A percentile compares a stretch with the other conserved stretches of the same genome.
These are phyloP conservation scores for Pichia insulana DNA, from an alignment of 805 yeast species.

Conservation along the genomic window DNA sequence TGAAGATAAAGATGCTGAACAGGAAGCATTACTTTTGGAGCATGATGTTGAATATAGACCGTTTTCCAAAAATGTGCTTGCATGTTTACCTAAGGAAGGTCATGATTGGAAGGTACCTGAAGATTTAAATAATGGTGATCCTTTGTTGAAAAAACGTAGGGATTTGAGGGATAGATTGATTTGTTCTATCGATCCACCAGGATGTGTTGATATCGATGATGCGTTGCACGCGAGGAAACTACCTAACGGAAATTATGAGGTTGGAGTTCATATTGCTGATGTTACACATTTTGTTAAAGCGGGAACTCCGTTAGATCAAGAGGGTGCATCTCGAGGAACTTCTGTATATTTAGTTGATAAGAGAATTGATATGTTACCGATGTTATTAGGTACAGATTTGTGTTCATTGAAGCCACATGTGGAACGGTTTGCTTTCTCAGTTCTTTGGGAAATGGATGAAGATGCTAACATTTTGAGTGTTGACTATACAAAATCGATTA, in stretches of 20 bases:
- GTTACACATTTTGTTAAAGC: constrained; percentile 96
- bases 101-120: constrained; percentile 87
- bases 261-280: constrained; percentile 98
- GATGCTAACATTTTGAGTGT: constrained; percentile 78
- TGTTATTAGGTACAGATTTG: constrained; percentile 87
- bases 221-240: constrained; percentile 82
- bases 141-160: constrained; percentile 50
- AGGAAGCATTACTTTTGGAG: constrained; percentile 86
- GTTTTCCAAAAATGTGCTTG: constrained; percentile 83
- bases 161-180: constrained; percentile 85
- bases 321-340: constrained; percentile 96
- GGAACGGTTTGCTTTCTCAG: constrained; percentile 92
- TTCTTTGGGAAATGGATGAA: constrained; percentile 87
- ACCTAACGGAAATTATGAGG: constrained; percentile 92
- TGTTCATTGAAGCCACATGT: constrained; percentile 94
- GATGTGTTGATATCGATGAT: constrained; percentile 97
- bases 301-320: constrained; percentile 82
- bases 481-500: constrained; percentile 77
- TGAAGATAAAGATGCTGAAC: constrained; percentile 90
- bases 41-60: constrained; percentile 97
- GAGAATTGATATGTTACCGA: constrained; percentile 97
- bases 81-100: constrained; percentile 89
- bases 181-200: constrained; percentile 96
- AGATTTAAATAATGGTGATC: constrained; percentile 44
- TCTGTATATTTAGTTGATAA: constrained; percentile 95